These are phyloP conservation scores for Phytophthora pinifolia DNA, from an alignment of 352 stramenopile genomes.

Conservation along the genomic window DNA sequence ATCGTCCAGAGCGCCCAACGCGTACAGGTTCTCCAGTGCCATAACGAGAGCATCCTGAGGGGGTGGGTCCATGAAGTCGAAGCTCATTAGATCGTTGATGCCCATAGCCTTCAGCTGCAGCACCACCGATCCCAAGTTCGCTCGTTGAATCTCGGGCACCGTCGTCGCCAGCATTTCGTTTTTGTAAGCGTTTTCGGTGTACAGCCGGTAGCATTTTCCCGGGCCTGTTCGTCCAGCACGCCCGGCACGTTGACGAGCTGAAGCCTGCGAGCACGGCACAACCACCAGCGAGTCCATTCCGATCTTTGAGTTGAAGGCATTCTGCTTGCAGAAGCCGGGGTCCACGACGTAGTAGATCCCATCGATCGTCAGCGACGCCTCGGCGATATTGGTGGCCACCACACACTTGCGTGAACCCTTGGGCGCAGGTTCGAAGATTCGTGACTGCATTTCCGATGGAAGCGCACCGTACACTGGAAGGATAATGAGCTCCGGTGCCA, in stretches of 20 bases:
- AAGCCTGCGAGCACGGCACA: constrained; percentile 98
- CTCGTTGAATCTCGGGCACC: constrained; percentile 99
- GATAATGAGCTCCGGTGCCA: constrained; percentile 98
- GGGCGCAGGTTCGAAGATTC: constrained; percentile 98
- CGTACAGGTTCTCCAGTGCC: constrained; percentile 98
- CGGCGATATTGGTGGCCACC: constrained; percentile 99
- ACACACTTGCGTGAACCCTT: constrained; percentile 97
- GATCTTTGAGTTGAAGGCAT: constrained; percentile 99
- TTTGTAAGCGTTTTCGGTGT: constrained; percentile 98
- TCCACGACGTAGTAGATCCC: constrained; percentile 96
- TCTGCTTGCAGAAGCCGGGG: constrained; percentile 98
- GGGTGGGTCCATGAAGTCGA: constrained; percentile 99
- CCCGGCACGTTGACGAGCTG: constrained; percentile 96
- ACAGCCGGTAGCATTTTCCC: constrained; percentile 99
- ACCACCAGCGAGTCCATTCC: constrained; percentile 99
- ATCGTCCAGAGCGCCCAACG: constrained; percentile 97
- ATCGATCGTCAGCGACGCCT: constrained; percentile 99
- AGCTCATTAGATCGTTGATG: constrained; percentile 99
- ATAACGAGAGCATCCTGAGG: constrained; percentile 96
- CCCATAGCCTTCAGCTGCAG: constrained; percentile 99
- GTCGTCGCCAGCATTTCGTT: constrained; percentile 97
- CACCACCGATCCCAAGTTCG: constrained; percentile 98
- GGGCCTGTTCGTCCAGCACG: constrained; percentile 97
- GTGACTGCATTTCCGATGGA: constrained; percentile 98
- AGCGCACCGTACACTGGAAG: constrained; percentile 98